Percentiles rank a stretch among this genome's conserved stretches.
Conservation (phyloP, 352 stramenopile species). For the Phytophthora lateralis region DNA sequence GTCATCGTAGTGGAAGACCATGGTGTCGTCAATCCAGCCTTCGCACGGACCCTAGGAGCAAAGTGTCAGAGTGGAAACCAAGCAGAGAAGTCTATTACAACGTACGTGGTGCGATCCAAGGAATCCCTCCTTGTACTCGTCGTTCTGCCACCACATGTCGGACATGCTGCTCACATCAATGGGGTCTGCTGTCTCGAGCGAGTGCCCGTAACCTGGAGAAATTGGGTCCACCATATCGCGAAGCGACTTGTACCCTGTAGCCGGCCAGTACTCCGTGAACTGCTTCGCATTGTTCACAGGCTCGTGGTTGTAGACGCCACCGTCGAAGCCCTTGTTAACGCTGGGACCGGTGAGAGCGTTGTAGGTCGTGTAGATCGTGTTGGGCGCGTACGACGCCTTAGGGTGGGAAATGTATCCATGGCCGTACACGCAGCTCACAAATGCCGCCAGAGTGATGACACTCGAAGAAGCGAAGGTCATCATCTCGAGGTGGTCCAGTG, state of each 20-base stretch:
- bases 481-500: conserved; percentile 6
- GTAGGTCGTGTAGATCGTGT: conserved; percentile 31
- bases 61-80: background rate
- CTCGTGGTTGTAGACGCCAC: conserved; percentile 38
- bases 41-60: conserved; percentile 47
- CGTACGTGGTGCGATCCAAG: conserved; percentile 46
- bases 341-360: conserved; percentile 31
- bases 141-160: conserved; percentile 47
- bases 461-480: conserved; percentile 10
- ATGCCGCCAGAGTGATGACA: conserved; percentile 14
- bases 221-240: conserved; percentile 43
- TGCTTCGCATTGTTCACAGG: conserved; percentile 38
- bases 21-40: conserved; percentile 52
- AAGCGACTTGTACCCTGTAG: conserved; percentile 40
- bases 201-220: conserved; percentile 37
- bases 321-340: conserved; percentile 38
- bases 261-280: conserved; percentile 36
- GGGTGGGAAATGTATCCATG: conserved; percentile 39
- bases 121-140: conserved; percentile 48
- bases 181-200: conserved; percentile 25
- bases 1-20: conserved; percentile 53
- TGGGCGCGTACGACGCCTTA: conserved; percentile 26
- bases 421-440: conserved; percentile 17
- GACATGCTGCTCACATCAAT: conserved; percentile 40
- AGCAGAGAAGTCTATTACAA: background rate